These are phyloP conservation scores for Corinectria fuckeliana DNA, from an alignment of 2,329 filamentous ascomycete species.

Conservation along the genomic window DNA sequence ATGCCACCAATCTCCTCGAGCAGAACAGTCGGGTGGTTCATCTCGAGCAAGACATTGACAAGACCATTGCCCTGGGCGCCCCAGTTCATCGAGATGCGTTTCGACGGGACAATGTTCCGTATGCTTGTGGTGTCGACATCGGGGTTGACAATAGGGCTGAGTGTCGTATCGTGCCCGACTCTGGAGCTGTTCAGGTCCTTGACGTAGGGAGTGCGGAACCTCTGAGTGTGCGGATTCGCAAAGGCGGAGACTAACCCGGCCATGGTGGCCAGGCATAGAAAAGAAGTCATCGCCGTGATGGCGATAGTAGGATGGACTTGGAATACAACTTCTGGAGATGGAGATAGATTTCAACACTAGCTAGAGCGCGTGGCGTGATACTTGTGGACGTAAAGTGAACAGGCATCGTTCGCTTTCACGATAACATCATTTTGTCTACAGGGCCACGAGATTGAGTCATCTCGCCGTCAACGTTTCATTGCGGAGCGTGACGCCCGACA, in stretches of 20 bases:
- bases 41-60: slow-evolving; percentile 24
- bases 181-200: slow-evolving; percentile 1
- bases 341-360: neutral
- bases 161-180: slow-evolving; percentile 15
- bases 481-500: neutral
- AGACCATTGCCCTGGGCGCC: slow-evolving; percentile 8
- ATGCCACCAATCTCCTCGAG: slow-evolving; percentile 25
- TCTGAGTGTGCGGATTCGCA: neutral
- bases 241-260: neutral
- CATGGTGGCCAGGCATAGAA: neutral
- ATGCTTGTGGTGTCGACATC: slow-evolving; percentile 13
- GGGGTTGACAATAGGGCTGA: slow-evolving; percentile 16
- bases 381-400: neutral
- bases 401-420: neutral
- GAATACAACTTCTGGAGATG: neutral
- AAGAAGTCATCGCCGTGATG: neutral
- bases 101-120: slow-evolving; percentile 19
- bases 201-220: neutral
- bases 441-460: neutral
- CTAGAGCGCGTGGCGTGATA: neutral
- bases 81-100: slow-evolving; percentile 21
- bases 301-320: neutral
- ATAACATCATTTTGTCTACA: neutral
- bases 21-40: slow-evolving; percentile 25
- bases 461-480: slow-evolving; percentile 17